Evolutionary conservation across 2,329 filamentous ascomycete genomes (phyloP), one percentile per base, ranked within the genome.

Genomic region (Alternaria atra): DNA sequence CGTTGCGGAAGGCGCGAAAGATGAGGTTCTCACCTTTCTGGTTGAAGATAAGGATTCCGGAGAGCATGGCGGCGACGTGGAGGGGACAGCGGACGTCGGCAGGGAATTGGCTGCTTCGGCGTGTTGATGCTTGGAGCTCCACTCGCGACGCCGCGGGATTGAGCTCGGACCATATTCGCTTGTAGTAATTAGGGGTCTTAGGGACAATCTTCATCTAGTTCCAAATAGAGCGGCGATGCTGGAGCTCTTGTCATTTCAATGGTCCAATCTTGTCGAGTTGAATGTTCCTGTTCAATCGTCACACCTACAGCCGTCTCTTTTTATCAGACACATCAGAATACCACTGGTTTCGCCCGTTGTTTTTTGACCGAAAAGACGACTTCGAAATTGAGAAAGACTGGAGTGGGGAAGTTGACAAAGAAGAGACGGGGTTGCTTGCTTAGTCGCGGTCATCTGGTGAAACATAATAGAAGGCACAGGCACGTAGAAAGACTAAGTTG

Each of bases 21-120:
- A 99, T 99, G 77, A 99, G 92, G 82, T 99, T 97, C 84, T 99
- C 95, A 83, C 95, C 95, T 83, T 99, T 99, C 81, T 99, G 95
- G 73, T 99, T 99, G 87, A 99, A 99, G 71, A 99, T 90, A 70
- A 99, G 89, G 76, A 99, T 94, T 61, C 95, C 95, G 72, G 94
- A 98, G 71, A 99, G 86, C 96, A 99, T 99, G 63, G 59, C 55
- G 61, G 56, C 37, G 54, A 55, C 42, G 53, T 52, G 23, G 29
- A 48, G 29, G 25, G 43, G 42, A 42, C 46, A 60, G 27, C 43
- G 30, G 47, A 23, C 34, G 58, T 51, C 40, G 39, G 40, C 53
- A 56, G 54, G 39, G 58, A 47, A 64, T 61, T 58, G 58, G 44
- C 53, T 50, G 42, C 44, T 40, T 56, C 53, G 40, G 50, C 23